A percentile compares a stretch with the other conserved stretches of the same genome.
These are phyloP conservation scores for Bryum argenteum DNA, from an alignment of 225 moss, liverwort and hornwort species.

Conservation along the genomic window DNA sequence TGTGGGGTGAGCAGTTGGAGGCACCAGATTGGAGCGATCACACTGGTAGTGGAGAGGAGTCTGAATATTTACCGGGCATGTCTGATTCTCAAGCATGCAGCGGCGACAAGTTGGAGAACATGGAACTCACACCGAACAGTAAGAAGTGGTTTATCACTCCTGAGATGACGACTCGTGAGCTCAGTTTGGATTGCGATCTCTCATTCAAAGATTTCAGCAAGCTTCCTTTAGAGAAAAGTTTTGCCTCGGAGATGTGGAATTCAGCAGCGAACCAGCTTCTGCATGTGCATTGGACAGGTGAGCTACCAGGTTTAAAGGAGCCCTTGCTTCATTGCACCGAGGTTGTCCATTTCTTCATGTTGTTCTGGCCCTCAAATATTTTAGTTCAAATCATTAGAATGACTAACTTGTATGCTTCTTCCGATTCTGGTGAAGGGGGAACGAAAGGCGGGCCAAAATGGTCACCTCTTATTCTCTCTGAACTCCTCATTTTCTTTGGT, in stretches of 20 bases:
- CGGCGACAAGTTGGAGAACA: too few species aligned
- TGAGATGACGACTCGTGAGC: not conserved
- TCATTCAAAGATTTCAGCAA: not conserved
- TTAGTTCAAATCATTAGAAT: not conserved
- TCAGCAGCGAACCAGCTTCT: not conserved
- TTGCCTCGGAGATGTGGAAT: not conserved
- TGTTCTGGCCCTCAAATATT: not conserved
- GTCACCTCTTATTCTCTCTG: too few species aligned
- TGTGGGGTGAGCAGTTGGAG: too few species aligned
- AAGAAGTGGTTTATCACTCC: not conserved
- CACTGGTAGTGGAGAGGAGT: rapidly evolving
- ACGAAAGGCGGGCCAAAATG: too few species aligned
- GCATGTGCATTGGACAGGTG: not conserved
- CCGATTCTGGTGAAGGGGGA: too few species aligned
- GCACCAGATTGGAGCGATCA: too few species aligned
- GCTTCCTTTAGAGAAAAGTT: not conserved
- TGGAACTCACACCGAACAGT: not conserved
- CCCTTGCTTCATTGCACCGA: not conserved
- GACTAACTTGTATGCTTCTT: too few species aligned
- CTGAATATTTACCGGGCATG: not conserved
- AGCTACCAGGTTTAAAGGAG: too few species aligned
- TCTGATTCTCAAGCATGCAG: not conserved
- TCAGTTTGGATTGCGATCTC: too few species aligned
- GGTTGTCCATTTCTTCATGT: not conserved
- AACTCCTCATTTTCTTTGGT: too few species aligned